A percentile compares a stretch with the other conserved stretches of the same genome.
phyloP scores from a whole-genome alignment of 2,329 filamentous ascomycete species.

The Paramyrothecium sp. region DNA sequence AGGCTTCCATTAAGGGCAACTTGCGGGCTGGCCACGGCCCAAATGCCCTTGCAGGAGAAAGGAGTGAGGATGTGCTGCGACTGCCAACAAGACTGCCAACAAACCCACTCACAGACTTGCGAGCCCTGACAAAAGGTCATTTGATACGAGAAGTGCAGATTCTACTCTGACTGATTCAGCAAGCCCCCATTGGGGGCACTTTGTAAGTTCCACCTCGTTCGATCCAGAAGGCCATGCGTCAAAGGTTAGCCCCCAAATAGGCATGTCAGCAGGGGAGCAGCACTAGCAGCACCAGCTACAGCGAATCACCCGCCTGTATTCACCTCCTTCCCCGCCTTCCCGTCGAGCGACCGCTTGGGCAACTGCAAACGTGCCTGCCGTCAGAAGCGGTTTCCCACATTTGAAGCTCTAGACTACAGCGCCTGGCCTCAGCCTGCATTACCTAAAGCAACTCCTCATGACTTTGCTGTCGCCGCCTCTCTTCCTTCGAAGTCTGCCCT shows the following conservation, averaged over 20 bases:
- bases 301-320: not conserved
- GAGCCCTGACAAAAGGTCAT: no score
- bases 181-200: not conserved
- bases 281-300: not conserved
- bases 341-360: not conserved
- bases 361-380: not conserved
- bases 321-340: not conserved
- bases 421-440: not conserved
- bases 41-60: no score
- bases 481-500: constrained; percentile 32
- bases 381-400: not conserved
- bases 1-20: no score
- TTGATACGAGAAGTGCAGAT: no score
- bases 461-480: constrained; percentile 31
- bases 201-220: not conserved
- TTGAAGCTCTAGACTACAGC: not conserved
- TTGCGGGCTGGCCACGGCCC: no score
- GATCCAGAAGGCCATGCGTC: not conserved
- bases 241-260: not conserved
- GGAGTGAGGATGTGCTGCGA: no score
- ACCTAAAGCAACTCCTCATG: constrained; percentile 18
- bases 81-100: no score
- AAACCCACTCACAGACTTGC: no score
- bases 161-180: not conserved
- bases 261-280: not conserved